phyloP scores from a whole-genome alignment of 345 rosid genomes.

The Abelmoschus esculentus region DNA sequence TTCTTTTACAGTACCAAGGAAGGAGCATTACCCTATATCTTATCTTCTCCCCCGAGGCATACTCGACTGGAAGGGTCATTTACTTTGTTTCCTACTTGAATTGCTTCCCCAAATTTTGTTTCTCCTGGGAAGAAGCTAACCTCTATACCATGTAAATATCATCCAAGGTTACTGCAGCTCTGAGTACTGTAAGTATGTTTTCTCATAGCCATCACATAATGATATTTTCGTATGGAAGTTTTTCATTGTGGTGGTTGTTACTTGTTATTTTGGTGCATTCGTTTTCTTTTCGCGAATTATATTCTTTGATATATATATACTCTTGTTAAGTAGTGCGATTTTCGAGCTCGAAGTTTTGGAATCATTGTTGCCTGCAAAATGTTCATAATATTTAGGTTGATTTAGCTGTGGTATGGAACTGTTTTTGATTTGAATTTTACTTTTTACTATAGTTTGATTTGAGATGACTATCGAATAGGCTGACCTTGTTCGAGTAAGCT shows the following conservation, averaged over 20 bases:
- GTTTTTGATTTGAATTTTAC: background rate
- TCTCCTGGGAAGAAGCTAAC: slow-evolving; percentile 14
- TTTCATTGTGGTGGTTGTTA: background rate
- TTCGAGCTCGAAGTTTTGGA: background rate
- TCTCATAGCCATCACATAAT: background rate
- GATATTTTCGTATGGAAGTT: background rate
- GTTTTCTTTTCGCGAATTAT: background rate
- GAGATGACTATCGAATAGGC: background rate
- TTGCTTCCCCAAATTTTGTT: background rate
- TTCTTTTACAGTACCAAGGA: slow-evolving; percentile 1
- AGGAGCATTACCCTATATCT: background rate
- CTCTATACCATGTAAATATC: slow-evolving; percentile 8
- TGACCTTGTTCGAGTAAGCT: background rate
- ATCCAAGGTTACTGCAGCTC: background rate
- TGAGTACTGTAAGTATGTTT: slow-evolving; percentile 3
- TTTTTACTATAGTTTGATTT: background rate
- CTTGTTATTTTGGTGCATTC: background rate
- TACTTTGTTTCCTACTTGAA: background rate
- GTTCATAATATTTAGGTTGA: background rate
- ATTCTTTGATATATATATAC: background rate
- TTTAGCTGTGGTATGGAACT: background rate
- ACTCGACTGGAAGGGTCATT: background rate
- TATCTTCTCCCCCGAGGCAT: slow-evolving; percentile 3
- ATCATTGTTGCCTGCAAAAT: background rate
- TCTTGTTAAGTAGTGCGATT: background rate